Conservation (phyloP, 2,329 filamentous ascomycete species). For the Fusarium sp. region DNA sequence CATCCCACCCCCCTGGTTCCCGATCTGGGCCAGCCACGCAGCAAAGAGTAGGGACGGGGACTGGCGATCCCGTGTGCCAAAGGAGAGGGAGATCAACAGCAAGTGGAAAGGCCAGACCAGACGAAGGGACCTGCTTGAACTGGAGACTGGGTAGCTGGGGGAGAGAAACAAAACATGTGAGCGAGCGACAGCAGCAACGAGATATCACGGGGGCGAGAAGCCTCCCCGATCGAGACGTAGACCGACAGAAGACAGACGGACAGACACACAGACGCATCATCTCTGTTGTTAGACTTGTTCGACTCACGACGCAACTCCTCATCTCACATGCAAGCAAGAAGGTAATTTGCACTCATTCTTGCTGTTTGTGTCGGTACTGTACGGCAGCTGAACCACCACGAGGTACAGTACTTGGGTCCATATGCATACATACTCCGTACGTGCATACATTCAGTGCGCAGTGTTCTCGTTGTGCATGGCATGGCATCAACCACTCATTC, state of each 20-base stretch:
- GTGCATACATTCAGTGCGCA: conserved; percentile 2
- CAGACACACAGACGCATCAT: conserved; percentile 11
- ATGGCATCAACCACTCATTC: neutral
- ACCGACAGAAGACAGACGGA: conserved; percentile 4
- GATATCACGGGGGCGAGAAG: neutral
- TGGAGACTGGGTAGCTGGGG: conserved; percentile 11
- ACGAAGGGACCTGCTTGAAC: neutral
- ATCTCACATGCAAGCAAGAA: conserved; percentile 13
- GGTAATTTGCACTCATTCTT: conserved; percentile 8
- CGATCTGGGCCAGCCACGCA: conserved; percentile 43
- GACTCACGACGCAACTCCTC: neutral
- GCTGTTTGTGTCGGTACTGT: neutral
- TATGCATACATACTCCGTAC: neutral
- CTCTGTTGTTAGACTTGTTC: neutral
- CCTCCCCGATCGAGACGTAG: neutral
- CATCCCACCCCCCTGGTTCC: conserved; percentile 38
- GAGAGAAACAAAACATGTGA: conserved; percentile 4
- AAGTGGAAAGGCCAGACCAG: conserved; percentile 1
- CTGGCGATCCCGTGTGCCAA: conserved; percentile 40
- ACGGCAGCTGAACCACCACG: conserved; percentile 9
- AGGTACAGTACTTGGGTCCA: neutral
- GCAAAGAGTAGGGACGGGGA: conserved; percentile 39
- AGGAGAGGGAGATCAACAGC: conserved; percentile 34
- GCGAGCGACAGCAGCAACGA: neutral
- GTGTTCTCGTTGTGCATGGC: conserved; percentile 27